Percentiles rank a stretch among this genome's conserved stretches.
Conservation (phyloP, 345 rosid genomes). For the Linum tenue region DNA sequence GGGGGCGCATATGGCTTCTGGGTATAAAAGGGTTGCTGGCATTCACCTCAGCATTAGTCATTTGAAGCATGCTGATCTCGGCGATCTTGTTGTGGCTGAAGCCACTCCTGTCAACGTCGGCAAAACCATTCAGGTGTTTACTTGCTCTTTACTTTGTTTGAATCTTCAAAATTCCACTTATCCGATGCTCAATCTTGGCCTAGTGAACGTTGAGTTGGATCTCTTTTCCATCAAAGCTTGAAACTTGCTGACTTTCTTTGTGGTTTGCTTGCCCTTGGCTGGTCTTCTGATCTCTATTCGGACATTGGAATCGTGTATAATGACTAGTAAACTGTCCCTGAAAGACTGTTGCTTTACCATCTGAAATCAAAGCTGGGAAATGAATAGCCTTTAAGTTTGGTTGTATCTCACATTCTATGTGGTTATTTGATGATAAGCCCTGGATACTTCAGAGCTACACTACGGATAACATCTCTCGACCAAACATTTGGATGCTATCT, state of each 20-base stretch:
- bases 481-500: neutral
- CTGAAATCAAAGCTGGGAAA: neutral
- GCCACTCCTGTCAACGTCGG: conserved; percentile 60
- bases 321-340: no score
- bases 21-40: conserved; percentile 68
- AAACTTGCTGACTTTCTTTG: no score
- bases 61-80: conserved; percentile 62
- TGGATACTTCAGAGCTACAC: neutral
- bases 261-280: neutral
- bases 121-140: conserved; percentile 60
- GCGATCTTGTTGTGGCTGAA: conserved; percentile 58
- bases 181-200: neutral
- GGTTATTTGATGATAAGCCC: no score
- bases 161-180: no score
- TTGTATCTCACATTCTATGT: no score
- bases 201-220: no score
- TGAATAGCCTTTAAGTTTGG: no score
- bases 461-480: neutral
- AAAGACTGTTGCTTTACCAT: no score
- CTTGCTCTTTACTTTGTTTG: neutral
- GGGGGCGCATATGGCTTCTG: conserved; percentile 87
- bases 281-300: neutral
- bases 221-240: no score
- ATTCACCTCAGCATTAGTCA: conserved; percentile 80
- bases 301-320: neutral